phyloP scores from a whole-genome alignment of 768 basidiomycete species.

The Boletus rubroflammeus region DNA sequence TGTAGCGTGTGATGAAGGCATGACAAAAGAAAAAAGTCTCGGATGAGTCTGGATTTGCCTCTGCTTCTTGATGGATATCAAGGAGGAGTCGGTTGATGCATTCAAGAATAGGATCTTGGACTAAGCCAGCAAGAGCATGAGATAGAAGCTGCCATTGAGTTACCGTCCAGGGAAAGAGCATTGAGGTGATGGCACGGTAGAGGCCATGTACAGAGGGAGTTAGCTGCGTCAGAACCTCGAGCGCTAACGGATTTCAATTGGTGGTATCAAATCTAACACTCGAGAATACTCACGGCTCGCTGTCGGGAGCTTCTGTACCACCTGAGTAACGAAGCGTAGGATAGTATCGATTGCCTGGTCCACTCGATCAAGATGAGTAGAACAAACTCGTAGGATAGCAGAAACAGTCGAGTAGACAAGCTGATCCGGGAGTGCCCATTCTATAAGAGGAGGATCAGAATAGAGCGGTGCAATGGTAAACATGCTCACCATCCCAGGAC shows the following conservation, averaged over 20 bases:
- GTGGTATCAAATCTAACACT: background rate
- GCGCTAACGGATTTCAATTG: slow-evolving; percentile 39
- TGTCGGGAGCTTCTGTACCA: slow-evolving; percentile 52
- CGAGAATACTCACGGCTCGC: slow-evolving; percentile 47
- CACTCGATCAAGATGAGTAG: slow-evolving; percentile 46
- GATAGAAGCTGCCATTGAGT: slow-evolving; percentile 61
- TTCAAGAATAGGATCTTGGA: slow-evolving; percentile 64
- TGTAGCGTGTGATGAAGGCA: slow-evolving; percentile 72
- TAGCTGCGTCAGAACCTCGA: slow-evolving; percentile 68
- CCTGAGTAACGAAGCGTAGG: slow-evolving; percentile 52
- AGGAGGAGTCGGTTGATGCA: slow-evolving; percentile 66
- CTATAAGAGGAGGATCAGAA: slow-evolving; percentile 36
- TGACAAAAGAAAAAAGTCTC: slow-evolving; percentile 53
- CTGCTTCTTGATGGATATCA: slow-evolving; percentile 55
- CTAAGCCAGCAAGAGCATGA: slow-evolving; percentile 52
- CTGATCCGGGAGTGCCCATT: slow-evolving; percentile 86
- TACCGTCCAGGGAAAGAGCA: slow-evolving; percentile 69
- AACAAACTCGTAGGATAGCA: slow-evolving; percentile 66
- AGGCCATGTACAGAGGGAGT: slow-evolving; percentile 84
- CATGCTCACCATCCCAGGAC: slow-evolving; percentile 68
- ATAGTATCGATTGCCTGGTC: slow-evolving; percentile 56
- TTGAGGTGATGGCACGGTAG: slow-evolving; percentile 80
- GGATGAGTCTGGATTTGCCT: slow-evolving; percentile 34
- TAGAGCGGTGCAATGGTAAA: background rate
- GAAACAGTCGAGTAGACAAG: slow-evolving; percentile 76